These are phyloP conservation scores for Linderniella brevidens DNA, from an alignment of 257 asterid genomes.

Conservation along the genomic window DNA sequence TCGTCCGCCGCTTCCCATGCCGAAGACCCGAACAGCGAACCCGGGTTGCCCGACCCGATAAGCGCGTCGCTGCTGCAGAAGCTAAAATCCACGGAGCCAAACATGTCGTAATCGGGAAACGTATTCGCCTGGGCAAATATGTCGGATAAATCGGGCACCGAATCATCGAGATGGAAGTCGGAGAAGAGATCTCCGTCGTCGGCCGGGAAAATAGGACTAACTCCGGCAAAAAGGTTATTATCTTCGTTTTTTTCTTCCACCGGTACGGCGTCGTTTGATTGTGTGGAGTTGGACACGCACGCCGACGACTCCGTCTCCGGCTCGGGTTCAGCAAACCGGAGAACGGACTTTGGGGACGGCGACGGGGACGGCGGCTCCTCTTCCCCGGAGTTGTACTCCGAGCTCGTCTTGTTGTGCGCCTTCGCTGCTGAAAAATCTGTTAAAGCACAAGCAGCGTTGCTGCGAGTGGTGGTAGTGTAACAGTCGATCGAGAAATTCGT, in stretches of 20 bases:
- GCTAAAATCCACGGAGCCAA: constrained; percentile 16
- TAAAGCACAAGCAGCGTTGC: no score
- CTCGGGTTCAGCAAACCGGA: constrained; percentile 29
- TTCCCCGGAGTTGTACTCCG: constrained; percentile 64
- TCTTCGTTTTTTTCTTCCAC: background rate
- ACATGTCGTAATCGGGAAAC: constrained; percentile 17
- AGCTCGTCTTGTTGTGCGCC: background rate
- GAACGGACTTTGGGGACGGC: constrained; percentile 66
- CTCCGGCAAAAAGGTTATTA: no score
- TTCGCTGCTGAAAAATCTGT: no score
- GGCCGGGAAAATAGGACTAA: no score
- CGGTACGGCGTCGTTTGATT: constrained; percentile 11
- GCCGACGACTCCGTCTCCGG: constrained; percentile 26
- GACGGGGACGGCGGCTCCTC: constrained; percentile 19
- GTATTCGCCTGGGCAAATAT: constrained; percentile 27
- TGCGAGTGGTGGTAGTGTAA: no score
- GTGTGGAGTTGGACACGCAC: constrained; percentile 14
- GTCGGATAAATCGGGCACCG: constrained; percentile 27
- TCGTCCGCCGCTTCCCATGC: constrained; percentile 25
- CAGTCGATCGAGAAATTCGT: constrained; percentile 36
- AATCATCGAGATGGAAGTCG: constrained; percentile 11
- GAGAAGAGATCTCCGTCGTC: no score
- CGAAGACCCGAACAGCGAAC: constrained; percentile 25
- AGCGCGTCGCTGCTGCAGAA: constrained; percentile 17
- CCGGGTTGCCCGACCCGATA: constrained; percentile 24